These are phyloP conservation scores for Telopea speciosissima DNA, from an alignment of 177 flowering plant species.

Conservation along the genomic window DNA sequence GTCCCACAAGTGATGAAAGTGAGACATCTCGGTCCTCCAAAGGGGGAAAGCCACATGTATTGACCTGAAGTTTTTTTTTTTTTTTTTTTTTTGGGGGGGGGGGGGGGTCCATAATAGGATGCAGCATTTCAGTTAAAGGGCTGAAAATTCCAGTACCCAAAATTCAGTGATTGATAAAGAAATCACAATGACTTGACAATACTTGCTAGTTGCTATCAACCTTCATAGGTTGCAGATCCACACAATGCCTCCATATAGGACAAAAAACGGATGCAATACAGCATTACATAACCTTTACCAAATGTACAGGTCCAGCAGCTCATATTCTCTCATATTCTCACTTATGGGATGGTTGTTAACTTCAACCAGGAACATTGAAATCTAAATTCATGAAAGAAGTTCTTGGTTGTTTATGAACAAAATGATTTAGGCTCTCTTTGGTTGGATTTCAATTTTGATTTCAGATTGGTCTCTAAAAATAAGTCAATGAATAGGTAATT, in stretches of 20 bases:
- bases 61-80: constrained; percentile 65
- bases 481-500: no score
- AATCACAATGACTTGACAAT: background rate
- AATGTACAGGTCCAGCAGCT: background rate
- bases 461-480: no score
- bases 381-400: background rate
- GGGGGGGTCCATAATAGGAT: background rate
- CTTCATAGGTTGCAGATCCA: background rate
- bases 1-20: constrained; percentile 43
- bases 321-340: background rate
- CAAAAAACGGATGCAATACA: background rate
- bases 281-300: background rate
- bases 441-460: no score
- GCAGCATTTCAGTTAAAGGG: background rate
- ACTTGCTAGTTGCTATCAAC: background rate
- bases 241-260: background rate
- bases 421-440: background rate
- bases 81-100: background rate
- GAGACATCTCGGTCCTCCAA: constrained; percentile 85
- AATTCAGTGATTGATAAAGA: background rate
- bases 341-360: background rate
- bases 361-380: background rate
- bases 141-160: no score
- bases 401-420: background rate
- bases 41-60: constrained; percentile 96